Base-by-base conservation (phyloP, 2,329 filamentous ascomycete genomes). In the Trichoderma sp. region DNA sequence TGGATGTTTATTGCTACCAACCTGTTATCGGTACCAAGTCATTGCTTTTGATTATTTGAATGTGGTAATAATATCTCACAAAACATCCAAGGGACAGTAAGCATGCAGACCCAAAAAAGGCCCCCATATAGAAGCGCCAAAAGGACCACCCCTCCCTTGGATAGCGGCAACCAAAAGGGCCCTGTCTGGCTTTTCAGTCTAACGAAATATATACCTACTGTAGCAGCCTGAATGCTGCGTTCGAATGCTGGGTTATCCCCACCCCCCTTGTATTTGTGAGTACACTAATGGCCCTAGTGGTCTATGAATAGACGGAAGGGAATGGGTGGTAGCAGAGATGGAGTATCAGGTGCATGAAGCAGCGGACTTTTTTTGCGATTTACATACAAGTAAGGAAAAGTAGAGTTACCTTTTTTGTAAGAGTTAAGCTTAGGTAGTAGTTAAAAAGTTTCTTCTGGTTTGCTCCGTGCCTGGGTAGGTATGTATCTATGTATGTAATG, bases 161-260 rank as follows among this genome's bases (percentile, higher is more conserved):
- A 61, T 49, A 43, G 59, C 32, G 59, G 59, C 59, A 61, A 61
- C n/a, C 59, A 37, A 30, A 60, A 61, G 26, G 18, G 46, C 46
- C 46, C 46, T 24, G n/a, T 16, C 37, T 16, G 30, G 30, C 30
- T 32, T 32, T 32, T 32, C 30, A 8, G 30, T 32, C 30, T 32
- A 32, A 32, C 7, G 1, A 32, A 32, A 2, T 30, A 10, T 11
- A 10, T 10, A 34, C 34, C n/a, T n/a, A n/a, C n/a, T n/a, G n/a
- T n/a, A n/a, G n/a, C 24, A 60, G 26, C 30, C 58, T n/a, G 21
- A 8, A 30, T 30, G 28, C 28, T 16, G 46, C 26, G 11, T 16
- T 16, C 26, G 26, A 30, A 46, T 28, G 18, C 39, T 28, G 26
- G 39, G n/a, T 43, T 61, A 61, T n/a, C n/a, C 6, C 26, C 43